Percentiles rank a stretch among this genome's conserved stretches.
These are phyloP conservation scores for Amphicarpaea edgeworthii DNA, from an alignment of 306 rosid species.

Conservation along the genomic window DNA sequence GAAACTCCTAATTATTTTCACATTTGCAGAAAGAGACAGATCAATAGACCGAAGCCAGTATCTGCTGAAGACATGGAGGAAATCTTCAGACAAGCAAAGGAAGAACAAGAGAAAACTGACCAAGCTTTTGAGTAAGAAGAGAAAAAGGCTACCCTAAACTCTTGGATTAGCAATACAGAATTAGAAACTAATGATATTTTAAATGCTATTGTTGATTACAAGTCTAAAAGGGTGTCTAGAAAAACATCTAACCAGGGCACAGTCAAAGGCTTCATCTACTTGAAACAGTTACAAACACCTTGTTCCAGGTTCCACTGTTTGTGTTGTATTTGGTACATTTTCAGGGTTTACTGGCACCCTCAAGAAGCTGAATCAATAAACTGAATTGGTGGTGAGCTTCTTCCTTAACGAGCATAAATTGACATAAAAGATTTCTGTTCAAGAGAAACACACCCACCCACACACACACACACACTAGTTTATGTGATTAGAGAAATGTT, in stretches of 20 bases:
- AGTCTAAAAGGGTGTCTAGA: constrained; percentile 54
- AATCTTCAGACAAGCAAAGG: constrained; percentile 73
- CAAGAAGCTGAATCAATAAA: constrained; percentile 79
- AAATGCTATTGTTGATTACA: constrained; percentile 53
- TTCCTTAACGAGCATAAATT: constrained; percentile 29
- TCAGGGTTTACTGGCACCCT: constrained; percentile 83
- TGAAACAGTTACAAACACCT: constrained; percentile 46
- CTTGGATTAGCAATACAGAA: constrained; percentile 42
- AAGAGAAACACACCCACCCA: too few relatives aligned
- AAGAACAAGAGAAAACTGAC: constrained; percentile 77
- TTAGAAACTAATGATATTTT: constrained; percentile 43
- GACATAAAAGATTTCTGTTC: neutral
- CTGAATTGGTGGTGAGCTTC: constrained; percentile 68
- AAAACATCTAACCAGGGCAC: constrained; percentile 50
- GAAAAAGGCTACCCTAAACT: constrained; percentile 41
- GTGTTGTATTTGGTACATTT: constrained; percentile 74
- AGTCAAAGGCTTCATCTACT: constrained; percentile 45
- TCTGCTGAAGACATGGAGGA: constrained; percentile 75
- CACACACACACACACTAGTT: constrained; percentile 21
- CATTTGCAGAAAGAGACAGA: constrained; percentile 74
- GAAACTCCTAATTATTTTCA: constrained; percentile 32
- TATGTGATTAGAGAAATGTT: constrained; percentile 29
- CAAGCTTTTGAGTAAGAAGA: constrained; percentile 74
- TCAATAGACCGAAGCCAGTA: constrained; percentile 81
- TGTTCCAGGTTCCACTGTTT: constrained; percentile 69